Base-by-base conservation (phyloP, 768 basidiomycete species). In the Cubamyces sp. region DNA sequence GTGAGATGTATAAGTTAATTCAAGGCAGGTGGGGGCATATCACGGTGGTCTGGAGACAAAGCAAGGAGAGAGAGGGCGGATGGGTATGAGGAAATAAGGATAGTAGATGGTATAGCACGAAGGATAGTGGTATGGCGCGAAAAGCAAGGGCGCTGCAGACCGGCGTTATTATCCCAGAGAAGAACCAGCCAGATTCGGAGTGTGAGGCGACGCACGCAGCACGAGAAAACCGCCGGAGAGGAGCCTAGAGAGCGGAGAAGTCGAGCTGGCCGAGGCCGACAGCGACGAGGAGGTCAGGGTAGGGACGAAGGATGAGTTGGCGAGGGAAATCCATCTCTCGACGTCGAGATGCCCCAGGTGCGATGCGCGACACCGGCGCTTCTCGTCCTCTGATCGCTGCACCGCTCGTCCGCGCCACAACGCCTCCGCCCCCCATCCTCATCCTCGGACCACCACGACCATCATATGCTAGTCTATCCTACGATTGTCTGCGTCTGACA, bases 321-420 rank as follows among this genome's bases (percentile, higher is more conserved):
- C 53, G 57, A 42, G n/a, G 26, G 39, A 18, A 23, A 42, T 9
- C 6, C 56, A 49, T 39, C 21, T 48, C 37, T 25, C 23, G 56
- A 47, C 47, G 56, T 48, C 46, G 47, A 46, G 19, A 47, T 40
- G 39, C 53, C 15, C 21, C 18, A 19, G n/a, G n/a, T 28, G 28
- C 49, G 52, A 40, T 54, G 30, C 25, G 19, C 54, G 47, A 23
- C 45, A 25, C 61, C 28, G 14, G 62, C 57, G 56, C 34, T 52
- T 53, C 16, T 16, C 28, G 25, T 15, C 26, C 26, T 49, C 26
- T 46, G 45, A 46, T 46, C 45, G 19, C 48, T 26, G 48, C 48
- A 49, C 28, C 48, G 21, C 23, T 47, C 46, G 45, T 41, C 51
- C 43, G 55, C 63, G 63, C 63, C 63, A 64, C 63, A 57, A 64